A percentile compares a stretch with the other conserved stretches of the same genome.
These are phyloP conservation scores for Fraxinus sp. DNA, from an alignment of 305 asterid genomes.

Conservation along the genomic window DNA sequence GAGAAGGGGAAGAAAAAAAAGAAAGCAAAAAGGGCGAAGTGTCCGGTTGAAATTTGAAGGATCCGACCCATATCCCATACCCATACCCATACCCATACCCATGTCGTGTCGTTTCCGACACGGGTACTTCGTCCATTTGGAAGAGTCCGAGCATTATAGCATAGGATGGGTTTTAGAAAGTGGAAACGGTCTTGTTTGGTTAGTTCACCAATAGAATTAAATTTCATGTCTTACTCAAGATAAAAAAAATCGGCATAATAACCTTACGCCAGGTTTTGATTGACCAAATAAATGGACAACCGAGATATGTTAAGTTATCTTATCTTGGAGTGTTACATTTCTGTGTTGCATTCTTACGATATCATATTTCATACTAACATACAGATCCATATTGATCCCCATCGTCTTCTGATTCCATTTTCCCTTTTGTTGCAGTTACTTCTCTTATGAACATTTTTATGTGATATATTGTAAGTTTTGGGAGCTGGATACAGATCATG, in stretches of 20 bases:
- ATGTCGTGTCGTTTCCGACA: too few species aligned
- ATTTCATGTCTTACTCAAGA: neutral
- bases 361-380: constrained; percentile 8
- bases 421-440: constrained; percentile 62
- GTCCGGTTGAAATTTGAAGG: too few species aligned
- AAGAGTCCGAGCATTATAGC: too few species aligned
- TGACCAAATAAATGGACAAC: neutral
- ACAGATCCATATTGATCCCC: constrained; percentile 1
- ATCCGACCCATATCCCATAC: too few species aligned
- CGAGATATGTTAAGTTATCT: neutral
- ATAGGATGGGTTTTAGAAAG: neutral
- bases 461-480: constrained; percentile 99
- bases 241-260: neutral
- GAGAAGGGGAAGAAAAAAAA: too few species aligned
- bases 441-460: constrained; percentile 95
- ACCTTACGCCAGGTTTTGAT: neutral
- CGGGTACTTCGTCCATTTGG: too few species aligned
- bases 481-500: constrained; percentile 99
- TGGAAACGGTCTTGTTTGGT: neutral
- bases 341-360: constrained; percentile 5
- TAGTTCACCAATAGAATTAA: neutral
- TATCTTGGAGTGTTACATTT: neutral
- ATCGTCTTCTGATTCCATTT: constrained; percentile 2
- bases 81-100: too few species aligned
- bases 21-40: too few species aligned